Conservation (phyloP, 2,329 filamentous ascomycete species). For the Diplodia mutila region DNA sequence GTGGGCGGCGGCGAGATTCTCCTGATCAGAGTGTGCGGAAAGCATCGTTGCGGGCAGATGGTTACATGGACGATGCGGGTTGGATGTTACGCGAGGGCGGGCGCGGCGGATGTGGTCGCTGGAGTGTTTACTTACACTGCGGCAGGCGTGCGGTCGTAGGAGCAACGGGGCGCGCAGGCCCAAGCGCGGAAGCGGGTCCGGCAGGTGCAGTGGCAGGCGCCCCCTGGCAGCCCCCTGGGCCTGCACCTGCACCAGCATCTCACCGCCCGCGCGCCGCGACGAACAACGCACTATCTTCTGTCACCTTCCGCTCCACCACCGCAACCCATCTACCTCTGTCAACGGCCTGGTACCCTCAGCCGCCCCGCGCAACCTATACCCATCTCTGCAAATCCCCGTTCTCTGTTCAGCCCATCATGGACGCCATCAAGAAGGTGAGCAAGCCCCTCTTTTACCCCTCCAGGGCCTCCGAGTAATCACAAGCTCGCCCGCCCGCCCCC, state of each 20-base stretch:
- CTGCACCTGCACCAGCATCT: constrained; percentile 6
- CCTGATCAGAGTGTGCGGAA: constrained; percentile 76
- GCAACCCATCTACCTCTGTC: constrained; percentile 15
- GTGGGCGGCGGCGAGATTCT: constrained; percentile 79
- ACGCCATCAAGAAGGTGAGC: constrained; percentile 49
- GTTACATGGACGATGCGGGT: constrained; percentile 32
- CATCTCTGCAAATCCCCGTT: background rate
- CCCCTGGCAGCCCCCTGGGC: constrained; percentile 11
- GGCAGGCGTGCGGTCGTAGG: background rate
- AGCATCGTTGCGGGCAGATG: constrained; percentile 62
- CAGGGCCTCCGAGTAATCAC: constrained; percentile 24
- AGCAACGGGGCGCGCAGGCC: background rate
- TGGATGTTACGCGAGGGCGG: background rate
- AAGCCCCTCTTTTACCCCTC: constrained; percentile 32
- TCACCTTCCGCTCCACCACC: constrained; percentile 19
- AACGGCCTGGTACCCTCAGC: background rate
- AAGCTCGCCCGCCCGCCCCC: constrained; percentile 8
- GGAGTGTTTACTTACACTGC: constrained; percentile 20
- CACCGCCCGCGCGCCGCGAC: constrained; percentile 19
- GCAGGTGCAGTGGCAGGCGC: constrained; percentile 4
- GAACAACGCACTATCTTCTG: constrained; percentile 23
- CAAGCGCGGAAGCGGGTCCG: background rate
- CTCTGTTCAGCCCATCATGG: constrained; percentile 37
- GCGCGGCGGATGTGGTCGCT: constrained; percentile 29
- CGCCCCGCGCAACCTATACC: background rate